These are phyloP conservation scores for Podospora appendiculata DNA, from an alignment of 495 filamentous ascomycete genomes.

Conservation along the genomic window DNA sequence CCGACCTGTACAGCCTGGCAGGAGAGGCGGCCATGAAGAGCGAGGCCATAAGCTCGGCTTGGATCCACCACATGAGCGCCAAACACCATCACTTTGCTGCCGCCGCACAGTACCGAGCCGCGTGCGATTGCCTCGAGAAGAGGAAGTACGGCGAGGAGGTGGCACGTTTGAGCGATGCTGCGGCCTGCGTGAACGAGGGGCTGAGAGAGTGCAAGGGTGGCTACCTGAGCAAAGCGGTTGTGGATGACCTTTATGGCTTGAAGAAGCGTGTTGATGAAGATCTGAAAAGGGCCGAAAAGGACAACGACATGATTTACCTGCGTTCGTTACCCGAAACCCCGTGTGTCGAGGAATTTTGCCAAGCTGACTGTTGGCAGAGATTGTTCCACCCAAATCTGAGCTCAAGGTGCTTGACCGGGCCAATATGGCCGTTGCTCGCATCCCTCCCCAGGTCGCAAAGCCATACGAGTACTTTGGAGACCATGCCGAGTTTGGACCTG, in stretches of 20 bases:
- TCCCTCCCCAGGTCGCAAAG: constrained; percentile 76
- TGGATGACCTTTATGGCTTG: constrained; percentile 75
- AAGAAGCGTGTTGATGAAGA: constrained; percentile 79
- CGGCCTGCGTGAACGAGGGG: constrained; percentile 77
- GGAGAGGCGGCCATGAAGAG: constrained; percentile 82
- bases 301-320: constrained; percentile 93
- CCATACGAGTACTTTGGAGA: constrained; percentile 74
- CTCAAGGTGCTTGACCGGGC: constrained; percentile 79
- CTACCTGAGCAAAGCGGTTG: constrained; percentile 78
- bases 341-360: background rate
- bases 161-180: constrained; percentile 71
- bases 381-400: constrained; percentile 83
- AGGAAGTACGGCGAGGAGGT: constrained; percentile 95
- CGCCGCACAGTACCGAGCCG: constrained; percentile 90
- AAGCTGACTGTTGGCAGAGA: constrained; percentile 30
- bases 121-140: constrained; percentile 88
- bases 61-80: constrained; percentile 97
- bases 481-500: constrained; percentile 68
- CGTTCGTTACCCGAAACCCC: constrained; percentile 23
- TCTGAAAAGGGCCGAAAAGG: constrained; percentile 86
- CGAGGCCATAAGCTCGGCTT: constrained; percentile 81
- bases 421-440: constrained; percentile 73
- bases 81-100: constrained; percentile 98
- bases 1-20: constrained; percentile 80
- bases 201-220: constrained; percentile 65